Evolutionary conservation across 305 asterid species (phyloP).

Genomic region (Ilex paraguariensis): DNA sequence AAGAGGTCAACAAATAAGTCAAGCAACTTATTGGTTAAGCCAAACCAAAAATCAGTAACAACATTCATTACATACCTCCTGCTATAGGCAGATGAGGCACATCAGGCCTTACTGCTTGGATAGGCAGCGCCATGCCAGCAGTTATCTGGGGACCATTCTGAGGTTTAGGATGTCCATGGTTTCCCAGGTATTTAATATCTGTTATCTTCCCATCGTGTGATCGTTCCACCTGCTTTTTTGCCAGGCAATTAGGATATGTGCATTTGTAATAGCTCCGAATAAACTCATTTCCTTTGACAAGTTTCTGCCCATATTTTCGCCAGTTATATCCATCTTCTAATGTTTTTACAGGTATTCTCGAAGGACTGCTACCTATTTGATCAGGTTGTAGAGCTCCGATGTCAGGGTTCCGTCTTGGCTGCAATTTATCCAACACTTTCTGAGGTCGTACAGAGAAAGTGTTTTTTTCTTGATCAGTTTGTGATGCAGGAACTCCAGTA

Average conservation of each 20-base stretch:
- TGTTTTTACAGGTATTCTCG: constrained; percentile 45
- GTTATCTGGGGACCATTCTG: constrained; percentile 38
- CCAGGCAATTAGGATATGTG: constrained; percentile 59
- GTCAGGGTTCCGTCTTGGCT: constrained; percentile 75
- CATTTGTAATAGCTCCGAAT: constrained; percentile 90
- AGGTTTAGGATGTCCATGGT: constrained; percentile 72
- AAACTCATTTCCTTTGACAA: constrained; percentile 79
- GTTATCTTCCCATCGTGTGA: constrained; percentile 64
- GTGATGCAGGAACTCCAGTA: constrained; percentile 27
- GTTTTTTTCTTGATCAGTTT: constrained; percentile 35
- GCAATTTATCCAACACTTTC: constrained; percentile 68
- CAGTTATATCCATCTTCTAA: constrained; percentile 85
- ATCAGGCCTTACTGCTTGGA: constrained; percentile 35
- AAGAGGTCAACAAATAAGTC: not conserved
- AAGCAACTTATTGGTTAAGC: constrained; percentile 1
- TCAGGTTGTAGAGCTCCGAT: constrained; percentile 34
- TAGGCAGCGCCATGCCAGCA: constrained; percentile 24
- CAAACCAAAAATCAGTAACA: not conserved
- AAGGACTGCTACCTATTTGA: constrained; percentile 32
- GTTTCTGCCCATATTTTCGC: constrained; percentile 97
- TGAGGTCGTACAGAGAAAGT: constrained; percentile 39
- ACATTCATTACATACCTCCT: constrained; percentile 37
- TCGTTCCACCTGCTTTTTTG: constrained; percentile 85
- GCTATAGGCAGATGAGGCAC: constrained; percentile 22
- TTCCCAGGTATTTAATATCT: constrained; percentile 61